phyloP scores from a whole-genome alignment of 371 early-diverging fungal species.

The Rhizopus arrhizus region DNA sequence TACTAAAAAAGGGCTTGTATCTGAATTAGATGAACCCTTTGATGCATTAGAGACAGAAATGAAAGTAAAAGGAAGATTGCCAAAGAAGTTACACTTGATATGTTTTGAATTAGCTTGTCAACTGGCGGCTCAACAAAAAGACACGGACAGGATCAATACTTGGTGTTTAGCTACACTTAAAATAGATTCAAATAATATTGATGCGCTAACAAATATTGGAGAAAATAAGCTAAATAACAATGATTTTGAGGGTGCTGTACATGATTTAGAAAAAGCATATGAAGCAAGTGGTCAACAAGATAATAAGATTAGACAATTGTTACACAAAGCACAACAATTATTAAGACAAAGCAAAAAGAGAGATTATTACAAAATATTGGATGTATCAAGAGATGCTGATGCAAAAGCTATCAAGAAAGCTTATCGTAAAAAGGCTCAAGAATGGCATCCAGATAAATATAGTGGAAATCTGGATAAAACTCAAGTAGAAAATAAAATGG shows the following conservation, averaged over 20 bases:
- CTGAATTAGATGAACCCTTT: conserved; percentile 51
- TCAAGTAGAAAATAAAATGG: conserved; percentile 87
- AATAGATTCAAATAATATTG: conserved; percentile 67
- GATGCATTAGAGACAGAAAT: conserved; percentile 35
- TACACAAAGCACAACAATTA: conserved; percentile 69
- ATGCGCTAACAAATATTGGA: conserved; percentile 73
- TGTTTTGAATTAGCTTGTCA: conserved; percentile 65
- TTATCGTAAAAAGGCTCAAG: conserved; percentile 85
- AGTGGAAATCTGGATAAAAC: conserved; percentile 77
- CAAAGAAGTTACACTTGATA: conserved; percentile 56
- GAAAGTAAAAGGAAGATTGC: conserved; percentile 36
- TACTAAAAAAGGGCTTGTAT: conserved; percentile 52
- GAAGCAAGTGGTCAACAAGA: conserved; percentile 56
- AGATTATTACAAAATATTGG: conserved; percentile 94
- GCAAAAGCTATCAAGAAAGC: conserved; percentile 88
- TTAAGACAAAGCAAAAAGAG: conserved; percentile 71
- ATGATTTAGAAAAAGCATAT: conserved; percentile 73
- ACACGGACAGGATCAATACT: conserved; percentile 47
- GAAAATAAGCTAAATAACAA: conserved; percentile 69
- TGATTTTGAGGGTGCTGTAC: conserved; percentile 75
- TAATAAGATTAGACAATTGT: conserved; percentile 57
- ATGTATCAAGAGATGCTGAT: conserved; percentile 76
- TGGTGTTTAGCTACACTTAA: conserved; percentile 64
- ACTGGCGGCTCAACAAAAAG: conserved; percentile 56
- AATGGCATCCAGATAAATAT: conserved; percentile 92